Evolutionary conservation across 2,329 filamentous ascomycete species (phyloP).

Genomic region (Aspergillus oerlinghausenensis): DNA sequence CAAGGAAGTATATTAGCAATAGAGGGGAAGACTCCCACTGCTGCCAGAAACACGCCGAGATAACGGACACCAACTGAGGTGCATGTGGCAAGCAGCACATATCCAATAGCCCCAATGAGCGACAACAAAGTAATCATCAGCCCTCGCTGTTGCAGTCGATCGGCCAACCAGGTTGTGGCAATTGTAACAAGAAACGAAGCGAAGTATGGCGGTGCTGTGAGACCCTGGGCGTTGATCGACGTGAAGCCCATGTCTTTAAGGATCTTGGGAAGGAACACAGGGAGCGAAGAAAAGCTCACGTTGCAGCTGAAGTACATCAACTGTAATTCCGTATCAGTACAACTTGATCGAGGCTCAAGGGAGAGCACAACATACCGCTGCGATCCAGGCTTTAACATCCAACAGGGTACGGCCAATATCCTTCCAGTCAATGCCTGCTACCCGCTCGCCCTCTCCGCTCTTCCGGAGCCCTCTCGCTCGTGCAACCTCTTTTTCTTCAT

Average conservation of each 20-base stretch:
- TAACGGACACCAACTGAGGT: constrained; percentile 49
- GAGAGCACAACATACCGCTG: constrained; percentile 30
- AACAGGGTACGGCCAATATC: constrained; percentile 44
- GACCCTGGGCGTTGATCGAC: constrained; percentile 62
- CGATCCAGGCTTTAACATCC: constrained; percentile 47
- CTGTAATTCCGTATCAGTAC: constrained; percentile 14
- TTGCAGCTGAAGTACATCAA: constrained; percentile 59
- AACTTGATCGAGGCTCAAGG: neutral
- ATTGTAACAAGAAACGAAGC: constrained; percentile 62
- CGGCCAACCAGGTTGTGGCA: constrained; percentile 59
- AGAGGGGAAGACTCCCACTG: constrained; percentile 61
- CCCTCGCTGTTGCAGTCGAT: constrained; percentile 61
- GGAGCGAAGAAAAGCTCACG: constrained; percentile 61
- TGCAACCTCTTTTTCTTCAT: constrained; percentile 56
- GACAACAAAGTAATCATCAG: constrained; percentile 55
- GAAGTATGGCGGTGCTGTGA: constrained; percentile 68
- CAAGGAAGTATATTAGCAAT: constrained; percentile 69
- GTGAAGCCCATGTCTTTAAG: constrained; percentile 64
- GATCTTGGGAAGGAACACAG: constrained; percentile 62
- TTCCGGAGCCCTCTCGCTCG: constrained; percentile 51
- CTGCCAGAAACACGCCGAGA: constrained; percentile 51
- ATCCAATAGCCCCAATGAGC: constrained; percentile 56
- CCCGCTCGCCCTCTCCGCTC: constrained; percentile 44
- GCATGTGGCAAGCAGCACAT: constrained; percentile 59
- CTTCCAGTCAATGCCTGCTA: constrained; percentile 42